Conservation (phyloP, 1,139 yeast species). For the Suhomyces maxii region DNA sequence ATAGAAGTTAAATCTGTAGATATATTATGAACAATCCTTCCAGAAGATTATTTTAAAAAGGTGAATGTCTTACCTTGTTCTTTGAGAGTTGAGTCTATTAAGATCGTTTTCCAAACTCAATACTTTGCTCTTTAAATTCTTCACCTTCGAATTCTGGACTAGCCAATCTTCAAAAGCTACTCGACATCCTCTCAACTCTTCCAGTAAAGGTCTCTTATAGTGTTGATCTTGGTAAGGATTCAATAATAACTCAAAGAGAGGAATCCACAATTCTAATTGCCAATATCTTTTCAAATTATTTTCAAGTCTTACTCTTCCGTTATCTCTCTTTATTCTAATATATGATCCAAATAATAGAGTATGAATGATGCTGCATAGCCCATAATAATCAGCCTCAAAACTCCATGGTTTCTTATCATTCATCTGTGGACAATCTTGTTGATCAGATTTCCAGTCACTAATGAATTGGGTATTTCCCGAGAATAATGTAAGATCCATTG, state of each 20-base stretch:
- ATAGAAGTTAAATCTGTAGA: no score
- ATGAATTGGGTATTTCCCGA: slow-evolving; percentile 51
- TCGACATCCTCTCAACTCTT: slow-evolving; percentile 38
- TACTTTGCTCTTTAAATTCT: slow-evolving; percentile 20
- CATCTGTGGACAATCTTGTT: slow-evolving; percentile 80
- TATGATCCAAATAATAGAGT: slow-evolving; percentile 67
- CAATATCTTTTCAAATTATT: slow-evolving; percentile 69
- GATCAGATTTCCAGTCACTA: slow-evolving; percentile 63
- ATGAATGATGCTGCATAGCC: slow-evolving; percentile 76
- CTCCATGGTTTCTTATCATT: slow-evolving; percentile 65
- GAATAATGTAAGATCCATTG: slow-evolving; percentile 68
- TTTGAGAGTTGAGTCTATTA: slow-evolving; percentile 16
- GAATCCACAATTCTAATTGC: slow-evolving; percentile 73
- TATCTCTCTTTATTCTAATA: slow-evolving; percentile 44
- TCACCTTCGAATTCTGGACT: slow-evolving; percentile 22
- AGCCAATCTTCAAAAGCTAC: slow-evolving; percentile 47
- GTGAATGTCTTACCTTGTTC: neutral
- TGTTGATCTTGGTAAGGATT: slow-evolving; percentile 47
- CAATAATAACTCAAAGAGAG: slow-evolving; percentile 61
- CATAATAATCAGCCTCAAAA: slow-evolving; percentile 83
- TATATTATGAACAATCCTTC: no score
- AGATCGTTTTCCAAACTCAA: slow-evolving; percentile 24
- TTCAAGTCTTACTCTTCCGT: slow-evolving; percentile 36
- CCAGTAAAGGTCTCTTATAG: slow-evolving; percentile 39
- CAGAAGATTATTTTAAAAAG: no score